Conservation (phyloP, 2,329 filamentous ascomycete species). For the Colletotrichum caudatum region DNA sequence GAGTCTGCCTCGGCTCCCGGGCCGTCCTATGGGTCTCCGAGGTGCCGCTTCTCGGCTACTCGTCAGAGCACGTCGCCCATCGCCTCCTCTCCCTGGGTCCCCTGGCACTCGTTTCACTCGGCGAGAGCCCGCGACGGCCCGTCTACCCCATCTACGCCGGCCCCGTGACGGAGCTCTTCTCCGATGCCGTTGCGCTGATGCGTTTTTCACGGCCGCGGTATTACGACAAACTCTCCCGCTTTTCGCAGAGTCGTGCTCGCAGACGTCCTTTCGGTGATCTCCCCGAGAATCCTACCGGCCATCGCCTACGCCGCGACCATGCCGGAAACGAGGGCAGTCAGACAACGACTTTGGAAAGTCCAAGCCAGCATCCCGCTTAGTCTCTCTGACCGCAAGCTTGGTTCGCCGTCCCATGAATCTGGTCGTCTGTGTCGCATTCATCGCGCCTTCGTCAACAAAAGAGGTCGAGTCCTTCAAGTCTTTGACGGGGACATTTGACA, state of each 20-base stretch:
- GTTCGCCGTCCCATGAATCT: slow-evolving; percentile 13
- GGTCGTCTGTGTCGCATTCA: neutral
- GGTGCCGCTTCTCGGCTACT: slow-evolving; percentile 35
- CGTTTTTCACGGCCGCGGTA: slow-evolving; percentile 20
- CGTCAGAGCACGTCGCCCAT: slow-evolving; percentile 36
- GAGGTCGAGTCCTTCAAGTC: neutral
- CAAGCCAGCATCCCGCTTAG: neutral
- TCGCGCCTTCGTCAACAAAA: neutral
- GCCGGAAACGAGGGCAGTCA: slow-evolving; percentile 5
- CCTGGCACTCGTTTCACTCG: slow-evolving; percentile 5
- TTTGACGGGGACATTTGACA: too few species aligned
- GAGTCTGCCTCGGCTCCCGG: slow-evolving; percentile 35
- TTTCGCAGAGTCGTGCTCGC: slow-evolving; percentile 9
- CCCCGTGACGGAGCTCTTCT: slow-evolving; percentile 38
- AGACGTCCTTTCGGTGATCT: neutral
- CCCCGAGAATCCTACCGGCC: slow-evolving; percentile 11
- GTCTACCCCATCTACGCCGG: slow-evolving; percentile 39
- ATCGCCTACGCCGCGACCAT: neutral
- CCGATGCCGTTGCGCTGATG: slow-evolving; percentile 25
- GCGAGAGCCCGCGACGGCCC: slow-evolving; percentile 3
- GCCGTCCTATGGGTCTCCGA: slow-evolving; percentile 40
- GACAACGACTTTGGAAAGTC: neutral
- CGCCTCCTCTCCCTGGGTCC: slow-evolving; percentile 38
- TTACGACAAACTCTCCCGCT: neutral
- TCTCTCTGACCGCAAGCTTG: neutral